phyloP scores from a whole-genome alignment of 2,329 filamentous ascomycete species.

The Fusarium annulatum region DNA sequence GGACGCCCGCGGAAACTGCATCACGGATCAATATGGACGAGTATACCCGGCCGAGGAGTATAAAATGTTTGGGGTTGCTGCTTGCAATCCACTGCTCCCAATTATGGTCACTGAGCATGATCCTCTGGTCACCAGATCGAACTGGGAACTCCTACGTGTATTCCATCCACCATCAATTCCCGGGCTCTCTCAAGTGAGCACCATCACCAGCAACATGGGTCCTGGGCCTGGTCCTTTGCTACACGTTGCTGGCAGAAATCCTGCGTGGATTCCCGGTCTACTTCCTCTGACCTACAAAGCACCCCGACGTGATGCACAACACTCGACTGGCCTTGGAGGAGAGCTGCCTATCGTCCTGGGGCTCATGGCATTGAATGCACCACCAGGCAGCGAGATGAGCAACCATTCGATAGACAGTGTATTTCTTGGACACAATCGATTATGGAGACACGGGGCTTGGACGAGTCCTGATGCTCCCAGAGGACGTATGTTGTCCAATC shows the following conservation, averaged over 20 bases:
- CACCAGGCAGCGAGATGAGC: neutral
- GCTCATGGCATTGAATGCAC: slow-evolving; percentile 52
- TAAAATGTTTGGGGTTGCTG: slow-evolving; percentile 48
- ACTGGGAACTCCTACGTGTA: slow-evolving; percentile 49
- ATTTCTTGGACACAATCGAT: slow-evolving; percentile 41
- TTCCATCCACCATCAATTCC: slow-evolving; percentile 16
- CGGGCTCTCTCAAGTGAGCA: slow-evolving; percentile 48
- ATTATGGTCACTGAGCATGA: slow-evolving; percentile 46
- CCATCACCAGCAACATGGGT: slow-evolving; percentile 28
- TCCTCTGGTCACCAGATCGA: slow-evolving; percentile 11
- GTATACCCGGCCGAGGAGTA: slow-evolving; percentile 22
- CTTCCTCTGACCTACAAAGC: slow-evolving; percentile 49
- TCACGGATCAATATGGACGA: neutral
- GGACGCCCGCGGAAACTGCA: neutral
- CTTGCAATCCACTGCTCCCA: slow-evolving; percentile 52
- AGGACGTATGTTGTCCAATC: slow-evolving; percentile 42
- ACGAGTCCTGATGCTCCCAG: slow-evolving; percentile 27
- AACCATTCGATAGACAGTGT: slow-evolving; percentile 28
- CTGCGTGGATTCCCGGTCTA: slow-evolving; percentile 54
- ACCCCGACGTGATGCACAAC: neutral
- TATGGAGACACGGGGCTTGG: slow-evolving; percentile 47
- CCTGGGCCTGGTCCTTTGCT: slow-evolving; percentile 30
- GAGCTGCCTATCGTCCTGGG: slow-evolving; percentile 54
- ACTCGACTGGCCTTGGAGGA: slow-evolving; percentile 51
- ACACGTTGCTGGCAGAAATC: slow-evolving; percentile 47